These are phyloP conservation scores for Epichloe typhina DNA, from an alignment of 2,329 filamentous ascomycete genomes.

Conservation along the genomic window DNA sequence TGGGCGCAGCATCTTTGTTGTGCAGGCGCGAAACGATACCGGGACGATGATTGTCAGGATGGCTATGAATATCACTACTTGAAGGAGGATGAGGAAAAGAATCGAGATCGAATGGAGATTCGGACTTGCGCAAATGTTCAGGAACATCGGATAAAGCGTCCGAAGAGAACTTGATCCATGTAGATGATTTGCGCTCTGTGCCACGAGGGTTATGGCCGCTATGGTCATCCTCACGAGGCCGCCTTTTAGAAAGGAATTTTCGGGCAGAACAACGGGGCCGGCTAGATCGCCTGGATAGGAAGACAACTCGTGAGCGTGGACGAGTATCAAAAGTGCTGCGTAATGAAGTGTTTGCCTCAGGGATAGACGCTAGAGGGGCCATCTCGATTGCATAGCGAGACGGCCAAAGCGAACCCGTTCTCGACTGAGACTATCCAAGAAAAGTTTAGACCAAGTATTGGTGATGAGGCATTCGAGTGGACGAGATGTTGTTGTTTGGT, in stretches of 20 bases:
- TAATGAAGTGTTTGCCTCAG: constrained; percentile 11
- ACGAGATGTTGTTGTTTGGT: constrained; percentile 2
- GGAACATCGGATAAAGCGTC: not conserved
- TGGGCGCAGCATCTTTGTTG: not conserved
- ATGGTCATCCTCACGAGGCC: not conserved
- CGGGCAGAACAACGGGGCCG: constrained; percentile 11
- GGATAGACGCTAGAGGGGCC: constrained; percentile 17
- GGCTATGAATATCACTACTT: not conserved
- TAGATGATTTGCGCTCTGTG: not conserved
- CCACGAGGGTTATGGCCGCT: not conserved
- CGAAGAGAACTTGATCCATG: not conserved
- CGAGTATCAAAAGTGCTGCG: constrained; percentile 8
- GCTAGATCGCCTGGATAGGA: constrained; percentile 13
- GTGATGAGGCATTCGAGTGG: constrained; percentile 1
- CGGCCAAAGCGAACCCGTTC: constrained; percentile 6
- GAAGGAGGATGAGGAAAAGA: constrained; percentile 13
- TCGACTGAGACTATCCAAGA: constrained; percentile 13
- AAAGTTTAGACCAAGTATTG: constrained; percentile 5
- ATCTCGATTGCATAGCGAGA: constrained; percentile 11
- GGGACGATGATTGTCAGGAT: not conserved
- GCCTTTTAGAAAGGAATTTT: constrained; percentile 1
- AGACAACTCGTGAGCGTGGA: constrained; percentile 15
- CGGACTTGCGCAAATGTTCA: constrained; percentile 4
- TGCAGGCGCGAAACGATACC: not conserved
- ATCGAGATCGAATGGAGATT: constrained; percentile 12